Base-by-base conservation (phyloP, 768 basidiomycete species). In the Hygrophoropsis aurantiaca region DNA sequence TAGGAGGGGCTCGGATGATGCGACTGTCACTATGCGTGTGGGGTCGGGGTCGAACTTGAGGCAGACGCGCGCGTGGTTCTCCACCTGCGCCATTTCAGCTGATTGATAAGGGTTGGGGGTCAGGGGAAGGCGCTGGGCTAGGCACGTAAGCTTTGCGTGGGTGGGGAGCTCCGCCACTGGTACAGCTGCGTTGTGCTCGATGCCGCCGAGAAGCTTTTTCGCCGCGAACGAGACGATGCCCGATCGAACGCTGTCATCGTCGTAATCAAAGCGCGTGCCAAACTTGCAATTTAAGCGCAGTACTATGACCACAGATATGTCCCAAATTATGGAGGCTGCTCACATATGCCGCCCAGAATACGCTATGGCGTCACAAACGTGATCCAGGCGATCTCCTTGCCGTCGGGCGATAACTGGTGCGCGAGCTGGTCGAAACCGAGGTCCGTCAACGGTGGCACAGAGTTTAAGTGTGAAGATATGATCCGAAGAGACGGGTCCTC, bases 41-140 rank as follows among this genome's bases (percentile, higher is more conserved):
- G 60, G 53, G n/a, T 44, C 50, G 11, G 50, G 16, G 19, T 27
- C 38, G 11, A 56, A 52, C 16, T 55, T 54, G 8, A 59, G 49
- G 19, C 54, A 50, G 18, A 70, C 46, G 11, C 68, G 62, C 63
- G 67, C 57, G 48, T 68, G 67, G 1, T 52, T 41, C 44, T 63
- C 60, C 5, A 70, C 66, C 48, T 66, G 65, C 37, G 11, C 48
- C 48, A 49, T 51, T 44, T 66, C 60, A 33, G 34, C 42, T 15
- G 32, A 44, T 24, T 44, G 49, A 32, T 47, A 32, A 2, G 39
- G 26, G 38, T 44, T 33, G 9, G 43, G 55, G 18, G 55, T 57
- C 10, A 58, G 52, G 21, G 64, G 56, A 11, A 68, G 37, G 13
- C 64, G 64, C 21, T 51, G 53, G 25, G 55, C 50, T 19, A 62